phyloP scores from a whole-genome alignment of 139 green algal species.

The Picochlorum sp. region DNA sequence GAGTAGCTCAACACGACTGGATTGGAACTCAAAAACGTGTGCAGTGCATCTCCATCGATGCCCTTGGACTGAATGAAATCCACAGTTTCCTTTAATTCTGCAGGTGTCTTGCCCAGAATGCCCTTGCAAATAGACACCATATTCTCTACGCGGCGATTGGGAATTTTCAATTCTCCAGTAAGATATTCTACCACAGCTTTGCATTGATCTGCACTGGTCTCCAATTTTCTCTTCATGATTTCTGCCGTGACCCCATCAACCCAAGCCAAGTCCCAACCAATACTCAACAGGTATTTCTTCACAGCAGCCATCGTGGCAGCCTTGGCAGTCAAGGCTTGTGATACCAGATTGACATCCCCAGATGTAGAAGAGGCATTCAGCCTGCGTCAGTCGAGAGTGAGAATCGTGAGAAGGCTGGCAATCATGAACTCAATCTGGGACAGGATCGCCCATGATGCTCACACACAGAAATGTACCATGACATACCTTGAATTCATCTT shows the following conservation, averaged over 20 bases:
- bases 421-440: no score
- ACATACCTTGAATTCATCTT: no score
- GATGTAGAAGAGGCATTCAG: neutral
- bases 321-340: neutral
- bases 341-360: neutral
- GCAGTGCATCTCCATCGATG: neutral
- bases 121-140: conserved; percentile 25
- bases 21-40: conserved; percentile 15
- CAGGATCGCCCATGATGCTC: no score
- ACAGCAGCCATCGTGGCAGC: conserved; percentile 11
- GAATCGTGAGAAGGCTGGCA: no score
- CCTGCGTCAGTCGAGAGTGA: no score
- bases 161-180: conserved; percentile 9
- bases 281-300: conserved; percentile 10
- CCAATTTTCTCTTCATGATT: conserved; percentile 16
- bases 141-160: conserved; percentile 15
- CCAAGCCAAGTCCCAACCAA: conserved; percentile 22
- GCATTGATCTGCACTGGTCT: conserved; percentile 5
- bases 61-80: conserved; percentile 13
- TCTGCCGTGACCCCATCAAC: conserved; percentile 21
- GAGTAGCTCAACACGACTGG: conserved; percentile 26
- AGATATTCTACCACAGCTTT: conserved; percentile 12
- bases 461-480: no score
- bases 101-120: conserved; percentile 10
- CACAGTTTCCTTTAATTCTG: conserved; percentile 14